These are phyloP conservation scores for Rhizopogon salebrosus DNA, from an alignment of 768 basidiomycete species.

Conservation along the genomic window DNA sequence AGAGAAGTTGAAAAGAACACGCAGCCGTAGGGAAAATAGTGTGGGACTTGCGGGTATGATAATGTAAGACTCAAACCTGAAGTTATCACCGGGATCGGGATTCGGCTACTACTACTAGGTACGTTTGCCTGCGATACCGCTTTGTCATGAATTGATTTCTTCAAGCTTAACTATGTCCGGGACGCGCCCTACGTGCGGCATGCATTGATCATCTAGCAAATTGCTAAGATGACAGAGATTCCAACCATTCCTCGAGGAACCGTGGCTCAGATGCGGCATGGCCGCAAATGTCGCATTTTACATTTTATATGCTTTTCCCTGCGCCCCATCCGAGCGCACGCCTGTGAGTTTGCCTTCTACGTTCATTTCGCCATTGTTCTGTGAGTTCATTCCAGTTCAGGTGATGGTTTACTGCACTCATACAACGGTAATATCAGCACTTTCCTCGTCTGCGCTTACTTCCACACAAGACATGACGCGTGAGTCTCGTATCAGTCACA, in stretches of 20 bases:
- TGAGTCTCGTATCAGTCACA: constrained; percentile 14
- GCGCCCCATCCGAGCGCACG: constrained; percentile 38
- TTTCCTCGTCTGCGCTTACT: constrained; percentile 29
- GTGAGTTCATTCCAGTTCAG: constrained; percentile 18
- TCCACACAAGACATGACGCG: constrained; percentile 28
- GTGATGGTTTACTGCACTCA: neutral
- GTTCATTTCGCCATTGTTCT: constrained; percentile 36
- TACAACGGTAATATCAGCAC: constrained; percentile 14
- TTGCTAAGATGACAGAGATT: neutral
- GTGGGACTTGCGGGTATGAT: too few species aligned
- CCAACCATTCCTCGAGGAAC: neutral
- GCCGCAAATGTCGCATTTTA: constrained; percentile 31
- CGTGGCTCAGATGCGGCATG: constrained; percentile 22
- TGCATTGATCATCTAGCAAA: too few species aligned
- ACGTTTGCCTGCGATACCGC: too few species aligned
- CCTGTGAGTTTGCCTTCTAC: constrained; percentile 44
- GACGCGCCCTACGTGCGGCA: neutral
- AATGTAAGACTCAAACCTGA: too few species aligned
- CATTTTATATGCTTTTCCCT: constrained; percentile 34
- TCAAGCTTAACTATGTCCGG: constrained; percentile 22
- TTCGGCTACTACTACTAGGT: too few species aligned
- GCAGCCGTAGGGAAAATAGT: too few species aligned
- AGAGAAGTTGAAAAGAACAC: too few species aligned
- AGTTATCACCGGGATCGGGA: too few species aligned
- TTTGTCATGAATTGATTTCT: neutral